Conservation (phyloP, 345 rosid genomes). For the Eucalyptus leucophloia region DNA sequence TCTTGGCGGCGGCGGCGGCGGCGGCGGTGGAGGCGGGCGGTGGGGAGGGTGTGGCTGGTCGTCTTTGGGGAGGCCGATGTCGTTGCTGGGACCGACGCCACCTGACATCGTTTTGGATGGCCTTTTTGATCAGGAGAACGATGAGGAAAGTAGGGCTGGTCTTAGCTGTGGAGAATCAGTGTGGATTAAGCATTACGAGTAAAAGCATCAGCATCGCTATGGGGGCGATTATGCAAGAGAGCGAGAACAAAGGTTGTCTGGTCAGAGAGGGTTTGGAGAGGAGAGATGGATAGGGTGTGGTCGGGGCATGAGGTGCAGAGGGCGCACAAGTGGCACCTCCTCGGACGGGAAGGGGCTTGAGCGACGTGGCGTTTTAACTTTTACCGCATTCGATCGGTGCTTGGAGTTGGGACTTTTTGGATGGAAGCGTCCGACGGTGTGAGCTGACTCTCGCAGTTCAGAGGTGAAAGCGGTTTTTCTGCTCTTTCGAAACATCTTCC, state of each 20-base stretch:
- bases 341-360: neutral
- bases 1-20: neutral
- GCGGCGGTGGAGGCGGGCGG: neutral
- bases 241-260: neutral
- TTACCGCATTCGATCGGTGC: neutral
- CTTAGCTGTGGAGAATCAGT: neutral
- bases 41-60: conserved; percentile 1
- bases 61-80: conserved; percentile 47
- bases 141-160: neutral
- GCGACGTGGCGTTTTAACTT: neutral
- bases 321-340: neutral
- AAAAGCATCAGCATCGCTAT: neutral
- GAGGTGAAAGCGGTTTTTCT: neutral
- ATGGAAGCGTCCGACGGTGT: neutral
- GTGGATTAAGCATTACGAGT: neutral
- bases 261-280: neutral
- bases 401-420: neutral
- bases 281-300: neutral
- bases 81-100: conserved; percentile 57
- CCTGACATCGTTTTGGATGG: conserved; percentile 46
- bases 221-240: neutral
- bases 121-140: neutral
- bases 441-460: neutral
- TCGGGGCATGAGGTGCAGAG: neutral
- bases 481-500: neutral